Evolutionary conservation across 176 grass and related monocot species (phyloP).

Genomic region (Rhynchospora breviuscula): DNA sequence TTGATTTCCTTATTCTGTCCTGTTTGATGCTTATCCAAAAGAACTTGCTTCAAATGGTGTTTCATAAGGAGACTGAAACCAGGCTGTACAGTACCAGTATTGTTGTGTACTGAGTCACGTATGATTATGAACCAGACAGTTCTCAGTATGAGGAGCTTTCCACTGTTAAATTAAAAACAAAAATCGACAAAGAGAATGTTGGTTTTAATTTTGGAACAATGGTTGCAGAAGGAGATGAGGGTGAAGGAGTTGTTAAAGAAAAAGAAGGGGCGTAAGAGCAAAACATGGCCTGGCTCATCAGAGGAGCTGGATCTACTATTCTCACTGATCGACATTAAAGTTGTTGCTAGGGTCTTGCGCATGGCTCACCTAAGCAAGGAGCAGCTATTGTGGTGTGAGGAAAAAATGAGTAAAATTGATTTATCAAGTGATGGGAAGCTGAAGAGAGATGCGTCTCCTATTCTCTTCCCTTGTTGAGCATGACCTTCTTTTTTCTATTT

Average conservation of each 20-base stretch:
- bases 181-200: neutral
- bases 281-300: constrained; percentile 56
- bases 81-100: neutral
- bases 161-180: neutral
- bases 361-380: constrained; percentile 83
- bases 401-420: constrained; percentile 99
- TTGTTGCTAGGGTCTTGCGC: constrained; percentile 69
- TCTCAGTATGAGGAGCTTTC: neutral
- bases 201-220: neutral
- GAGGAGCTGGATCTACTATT: constrained; percentile 93
- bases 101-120: neutral
- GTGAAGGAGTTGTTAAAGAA: constrained; percentile 93
- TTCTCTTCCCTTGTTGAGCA: constrained; percentile 77
- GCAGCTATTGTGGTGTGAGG: constrained; percentile 96
- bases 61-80: neutral
- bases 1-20: neutral
- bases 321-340: constrained; percentile 80
- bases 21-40: no score
- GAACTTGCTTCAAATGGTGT: neutral
- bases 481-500: neutral
- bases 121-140: neutral
- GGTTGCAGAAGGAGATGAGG: constrained; percentile 71
- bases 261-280: constrained; percentile 76
- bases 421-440: constrained; percentile 54
- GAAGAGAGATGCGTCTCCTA: constrained; percentile 61